phyloP scores from a whole-genome alignment of 495 filamentous ascomycete genomes.

The Aspergillus baeticus region DNA sequence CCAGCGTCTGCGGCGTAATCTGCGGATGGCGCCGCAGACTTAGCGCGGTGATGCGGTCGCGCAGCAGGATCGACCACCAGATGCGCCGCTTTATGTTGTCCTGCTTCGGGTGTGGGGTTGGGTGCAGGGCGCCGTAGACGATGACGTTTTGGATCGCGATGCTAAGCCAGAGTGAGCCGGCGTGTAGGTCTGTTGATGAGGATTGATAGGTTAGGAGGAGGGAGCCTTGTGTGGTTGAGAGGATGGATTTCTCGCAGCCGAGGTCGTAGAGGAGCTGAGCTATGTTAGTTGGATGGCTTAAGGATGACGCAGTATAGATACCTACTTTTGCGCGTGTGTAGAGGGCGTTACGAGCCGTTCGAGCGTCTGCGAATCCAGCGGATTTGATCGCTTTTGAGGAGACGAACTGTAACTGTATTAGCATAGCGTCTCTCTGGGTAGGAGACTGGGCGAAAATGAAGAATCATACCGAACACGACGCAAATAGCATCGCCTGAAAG shows the following conservation, averaged over 20 bases:
- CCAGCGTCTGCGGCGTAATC: background rate
- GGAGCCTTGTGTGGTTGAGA: background rate
- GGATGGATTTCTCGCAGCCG: slow-evolving; percentile 1
- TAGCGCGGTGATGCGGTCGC: slow-evolving; percentile 1
- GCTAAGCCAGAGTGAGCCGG: slow-evolving; percentile 4
- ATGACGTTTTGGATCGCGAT: slow-evolving; percentile 7
- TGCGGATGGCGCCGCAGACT: slow-evolving; percentile 5
- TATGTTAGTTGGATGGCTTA: too few relatives aligned
- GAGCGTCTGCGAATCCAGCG: background rate
- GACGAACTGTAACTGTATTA: slow-evolving; percentile 9
- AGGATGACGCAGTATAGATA: too few relatives aligned
- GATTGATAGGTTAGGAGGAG: slow-evolving; percentile 3
- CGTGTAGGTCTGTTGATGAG: slow-evolving; percentile 3
- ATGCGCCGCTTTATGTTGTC: background rate
- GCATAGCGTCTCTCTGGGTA: too few relatives aligned
- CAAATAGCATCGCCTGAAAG: slow-evolving; percentile 9
- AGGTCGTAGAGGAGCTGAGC: slow-evolving; percentile 5
- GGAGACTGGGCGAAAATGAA: background rate
- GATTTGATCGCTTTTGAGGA: background rate
- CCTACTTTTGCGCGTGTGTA: slow-evolving; percentile 3
- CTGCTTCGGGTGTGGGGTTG: background rate
- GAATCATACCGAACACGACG: background rate
- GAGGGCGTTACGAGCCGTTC: slow-evolving; percentile 2
- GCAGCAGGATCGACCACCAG: slow-evolving; percentile 6
- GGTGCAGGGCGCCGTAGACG: background rate